A percentile compares a stretch with the other conserved stretches of the same genome.
Conservation (phyloP, 345 rosid genomes). For the Eucalyptus pauciflora region DNA sequence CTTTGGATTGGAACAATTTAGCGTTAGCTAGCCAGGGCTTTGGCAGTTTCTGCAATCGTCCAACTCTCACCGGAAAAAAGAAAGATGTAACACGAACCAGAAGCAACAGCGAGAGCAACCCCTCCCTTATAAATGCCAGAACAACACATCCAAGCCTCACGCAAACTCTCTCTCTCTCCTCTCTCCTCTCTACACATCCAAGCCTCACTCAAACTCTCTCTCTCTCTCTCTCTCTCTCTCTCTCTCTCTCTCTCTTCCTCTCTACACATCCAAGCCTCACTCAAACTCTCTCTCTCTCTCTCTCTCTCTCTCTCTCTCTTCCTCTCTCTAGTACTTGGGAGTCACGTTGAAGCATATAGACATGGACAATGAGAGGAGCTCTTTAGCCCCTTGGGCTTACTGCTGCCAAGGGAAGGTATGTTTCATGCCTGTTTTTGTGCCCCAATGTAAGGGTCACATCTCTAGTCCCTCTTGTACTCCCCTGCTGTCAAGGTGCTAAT, state of each 20-base stretch:
- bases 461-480: neutral
- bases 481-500: neutral
- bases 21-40: constrained; percentile 5
- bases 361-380: constrained; percentile 58
- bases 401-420: constrained; percentile 60
- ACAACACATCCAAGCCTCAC: neutral
- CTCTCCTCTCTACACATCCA: neutral
- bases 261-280: neutral
- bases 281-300: neutral
- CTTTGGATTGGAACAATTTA: neutral
- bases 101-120: neutral
- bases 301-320: neutral
- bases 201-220: neutral
- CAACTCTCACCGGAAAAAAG: constrained; percentile 18
- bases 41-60: constrained; percentile 36
- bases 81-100: neutral
- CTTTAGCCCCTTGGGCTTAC: constrained; percentile 44
- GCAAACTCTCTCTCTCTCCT: neutral
- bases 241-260: neutral
- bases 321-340: neutral
- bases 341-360: neutral
- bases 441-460: neutral
- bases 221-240: neutral
- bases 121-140: neutral
- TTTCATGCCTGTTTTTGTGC: neutral